Conservation (phyloP, 257 asterid species). For the Salvia miltiorrhiza region DNA sequence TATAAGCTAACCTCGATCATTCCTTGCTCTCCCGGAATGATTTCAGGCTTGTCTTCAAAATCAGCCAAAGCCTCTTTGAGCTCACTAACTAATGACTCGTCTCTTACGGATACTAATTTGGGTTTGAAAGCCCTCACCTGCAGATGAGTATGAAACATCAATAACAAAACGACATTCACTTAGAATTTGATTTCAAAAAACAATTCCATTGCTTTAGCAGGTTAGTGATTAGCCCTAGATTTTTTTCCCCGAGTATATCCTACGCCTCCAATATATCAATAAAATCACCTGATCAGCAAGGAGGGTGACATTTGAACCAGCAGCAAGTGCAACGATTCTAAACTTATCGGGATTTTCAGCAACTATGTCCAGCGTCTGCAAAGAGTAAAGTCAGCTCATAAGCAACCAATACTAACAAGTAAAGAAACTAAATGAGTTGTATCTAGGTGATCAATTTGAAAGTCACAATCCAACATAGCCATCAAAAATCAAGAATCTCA, state of each 20-base stretch:
- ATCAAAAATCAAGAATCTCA: background rate
- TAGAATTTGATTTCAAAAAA: background rate
- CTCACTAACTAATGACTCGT: conserved; percentile 70
- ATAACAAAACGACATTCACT: background rate
- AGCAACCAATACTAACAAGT: conserved; percentile 15
- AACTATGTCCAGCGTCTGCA: conserved; percentile 91
- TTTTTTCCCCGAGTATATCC: background rate
- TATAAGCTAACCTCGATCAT: conserved; percentile 66
- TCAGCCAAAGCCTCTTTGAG: conserved; percentile 87
- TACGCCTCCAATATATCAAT: too few species aligned
- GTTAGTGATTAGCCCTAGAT: background rate
- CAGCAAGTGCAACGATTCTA: conserved; percentile 90
- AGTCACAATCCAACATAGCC: background rate
- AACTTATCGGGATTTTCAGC: conserved; percentile 94
- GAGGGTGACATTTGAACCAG: conserved; percentile 97
- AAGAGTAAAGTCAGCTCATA: conserved; percentile 20
- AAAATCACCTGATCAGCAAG: conserved; percentile 90
- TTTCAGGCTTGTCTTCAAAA: conserved; percentile 77
- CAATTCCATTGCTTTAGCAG: background rate
- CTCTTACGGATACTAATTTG: conserved; percentile 72
- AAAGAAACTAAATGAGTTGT: background rate
- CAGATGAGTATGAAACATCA: conserved; percentile 8
- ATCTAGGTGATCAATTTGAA: background rate
- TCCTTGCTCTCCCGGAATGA: conserved; percentile 95
- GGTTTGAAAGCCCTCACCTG: conserved; percentile 88